Conservation (phyloP, 2,329 filamentous ascomycete species). For the Nemania diffusa region DNA sequence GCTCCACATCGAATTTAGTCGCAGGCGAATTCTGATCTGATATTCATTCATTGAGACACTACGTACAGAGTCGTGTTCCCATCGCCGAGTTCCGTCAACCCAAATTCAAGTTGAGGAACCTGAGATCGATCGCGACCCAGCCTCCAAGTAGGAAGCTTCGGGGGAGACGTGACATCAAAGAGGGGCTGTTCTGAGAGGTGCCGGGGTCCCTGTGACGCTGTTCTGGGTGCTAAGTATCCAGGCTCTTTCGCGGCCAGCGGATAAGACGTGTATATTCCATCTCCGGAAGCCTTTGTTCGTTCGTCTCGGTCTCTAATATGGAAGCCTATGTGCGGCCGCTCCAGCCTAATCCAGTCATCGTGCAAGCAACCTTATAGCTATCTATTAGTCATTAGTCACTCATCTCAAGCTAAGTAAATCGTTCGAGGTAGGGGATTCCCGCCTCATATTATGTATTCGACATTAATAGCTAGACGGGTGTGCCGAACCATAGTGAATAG, state of each 20-base stretch:
- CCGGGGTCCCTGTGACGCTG: not conserved
- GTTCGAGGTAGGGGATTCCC: not conserved
- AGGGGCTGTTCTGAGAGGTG: too few species aligned
- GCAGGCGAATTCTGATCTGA: not conserved
- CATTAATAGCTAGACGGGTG: not conserved
- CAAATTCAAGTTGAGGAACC: conserved; percentile 44
- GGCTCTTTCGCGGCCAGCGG: not conserved
- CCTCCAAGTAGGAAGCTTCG: conserved; percentile 26
- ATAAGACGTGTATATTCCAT: conserved; percentile 1
- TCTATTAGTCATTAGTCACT: not conserved
- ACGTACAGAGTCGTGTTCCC: conserved; percentile 10
- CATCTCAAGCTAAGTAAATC: not conserved
- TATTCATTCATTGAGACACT: not conserved
- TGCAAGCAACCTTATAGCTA: not conserved
- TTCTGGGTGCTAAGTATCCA: not conserved
- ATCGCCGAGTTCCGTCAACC: conserved; percentile 45
- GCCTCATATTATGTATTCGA: not conserved
- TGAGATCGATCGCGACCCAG: conserved; percentile 42
- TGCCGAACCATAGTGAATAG: not conserved
- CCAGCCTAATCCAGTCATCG: not conserved
- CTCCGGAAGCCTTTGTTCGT: not conserved
- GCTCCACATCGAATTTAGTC: conserved; percentile 39
- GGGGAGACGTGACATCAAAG: conserved; percentile 5
- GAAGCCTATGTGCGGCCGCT: not conserved
- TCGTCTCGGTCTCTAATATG: not conserved